A percentile compares a stretch with the other conserved stretches of the same genome.
phyloP scores from a whole-genome alignment of 192 early-diverging fungal species.

The Backusella morwellensis region DNA sequence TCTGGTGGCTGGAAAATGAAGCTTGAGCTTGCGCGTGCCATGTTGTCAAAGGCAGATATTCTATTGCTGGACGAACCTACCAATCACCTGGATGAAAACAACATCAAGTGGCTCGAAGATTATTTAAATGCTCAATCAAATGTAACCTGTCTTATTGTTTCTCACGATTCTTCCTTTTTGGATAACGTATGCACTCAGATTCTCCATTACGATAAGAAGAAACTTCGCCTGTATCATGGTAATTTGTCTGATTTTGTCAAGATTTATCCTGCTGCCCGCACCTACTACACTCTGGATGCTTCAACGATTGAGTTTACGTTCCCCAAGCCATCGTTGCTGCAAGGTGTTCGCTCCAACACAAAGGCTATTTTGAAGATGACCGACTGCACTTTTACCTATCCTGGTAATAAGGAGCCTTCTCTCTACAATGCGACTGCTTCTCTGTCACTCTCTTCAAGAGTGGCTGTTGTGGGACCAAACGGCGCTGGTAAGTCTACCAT shows the following conservation, averaged over 20 bases:
- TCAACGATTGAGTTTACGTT: constrained; percentile 67
- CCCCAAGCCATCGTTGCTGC: constrained; percentile 75
- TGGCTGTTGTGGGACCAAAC: constrained; percentile 79
- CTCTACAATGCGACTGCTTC: constrained; percentile 62
- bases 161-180: constrained; percentile 82
- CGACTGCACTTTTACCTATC: constrained; percentile 75
- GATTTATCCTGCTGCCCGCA: constrained; percentile 66
- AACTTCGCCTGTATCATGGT: constrained; percentile 75
- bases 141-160: constrained; percentile 73
- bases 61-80: constrained; percentile 94
- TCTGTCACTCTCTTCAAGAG: constrained; percentile 73
- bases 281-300: constrained; percentile 73
- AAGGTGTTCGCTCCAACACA: constrained; percentile 76
- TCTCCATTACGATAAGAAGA: constrained; percentile 73
- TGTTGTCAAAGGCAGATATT: constrained; percentile 83
- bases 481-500: constrained; percentile 86
- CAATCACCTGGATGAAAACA: constrained; percentile 81
- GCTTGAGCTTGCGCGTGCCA: constrained; percentile 76
- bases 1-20: constrained; percentile 92
- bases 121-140: constrained; percentile 64
- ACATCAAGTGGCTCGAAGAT: constrained; percentile 76
- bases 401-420: constrained; percentile 57
- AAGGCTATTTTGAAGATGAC: constrained; percentile 79
- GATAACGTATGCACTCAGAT: constrained; percentile 82
- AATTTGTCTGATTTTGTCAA: constrained; percentile 80